phyloP scores from a whole-genome alignment of 2,329 filamentous ascomycete genomes.

The Botrytis deweyae region DNA sequence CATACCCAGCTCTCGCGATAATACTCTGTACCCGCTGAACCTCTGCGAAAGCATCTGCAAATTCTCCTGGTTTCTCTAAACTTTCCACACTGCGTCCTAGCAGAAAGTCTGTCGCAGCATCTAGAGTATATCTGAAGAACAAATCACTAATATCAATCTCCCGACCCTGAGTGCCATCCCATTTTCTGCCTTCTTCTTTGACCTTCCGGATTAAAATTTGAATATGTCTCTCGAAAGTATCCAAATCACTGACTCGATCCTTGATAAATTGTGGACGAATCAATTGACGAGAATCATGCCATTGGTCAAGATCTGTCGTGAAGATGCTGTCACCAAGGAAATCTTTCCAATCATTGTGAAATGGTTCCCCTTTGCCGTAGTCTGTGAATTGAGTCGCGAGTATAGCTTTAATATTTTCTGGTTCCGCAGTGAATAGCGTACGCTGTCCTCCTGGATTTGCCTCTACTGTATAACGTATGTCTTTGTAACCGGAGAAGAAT shows the following conservation, averaged over 20 bases:
- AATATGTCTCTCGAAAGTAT: slow-evolving; percentile 78
- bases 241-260: slow-evolving; percentile 77
- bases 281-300: slow-evolving; percentile 79
- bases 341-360: slow-evolving; percentile 72
- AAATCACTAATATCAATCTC: slow-evolving; percentile 71
- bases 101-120: slow-evolving; percentile 83
- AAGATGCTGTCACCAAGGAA: slow-evolving; percentile 78
- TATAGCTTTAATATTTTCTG: slow-evolving; percentile 88
- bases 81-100: slow-evolving; percentile 72
- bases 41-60: slow-evolving; percentile 79
- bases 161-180: slow-evolving; percentile 52
- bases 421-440: slow-evolving; percentile 70
- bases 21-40: slow-evolving; percentile 74
- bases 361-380: slow-evolving; percentile 76
- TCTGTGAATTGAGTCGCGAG: slow-evolving; percentile 84
- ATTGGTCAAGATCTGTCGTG: slow-evolving; percentile 73
- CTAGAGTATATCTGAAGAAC: slow-evolving; percentile 82
- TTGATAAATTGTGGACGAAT: slow-evolving; percentile 85
- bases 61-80: slow-evolving; percentile 57
- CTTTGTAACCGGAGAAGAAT: slow-evolving; percentile 37
- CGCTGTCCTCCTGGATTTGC: slow-evolving; percentile 35
- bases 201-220: slow-evolving; percentile 70
- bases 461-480: slow-evolving; percentile 59
- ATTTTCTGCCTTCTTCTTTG: slow-evolving; percentile 52
- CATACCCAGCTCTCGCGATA: slow-evolving; percentile 61